Base-by-base conservation (phyloP, 768 basidiomycete genomes). In the Pisolithus orientalis region DNA sequence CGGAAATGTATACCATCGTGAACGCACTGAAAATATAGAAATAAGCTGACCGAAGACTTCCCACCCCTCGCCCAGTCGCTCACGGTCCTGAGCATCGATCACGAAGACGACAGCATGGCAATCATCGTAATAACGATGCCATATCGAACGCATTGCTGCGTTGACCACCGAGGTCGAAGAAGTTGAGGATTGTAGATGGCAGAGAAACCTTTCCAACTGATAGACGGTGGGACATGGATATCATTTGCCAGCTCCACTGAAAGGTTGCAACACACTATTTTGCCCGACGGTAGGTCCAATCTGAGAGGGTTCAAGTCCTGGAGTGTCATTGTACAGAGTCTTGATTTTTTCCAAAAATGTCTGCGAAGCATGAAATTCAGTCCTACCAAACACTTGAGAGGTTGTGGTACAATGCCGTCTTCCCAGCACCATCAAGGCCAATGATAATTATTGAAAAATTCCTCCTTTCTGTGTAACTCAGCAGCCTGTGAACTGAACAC, bases 101-200 rank as follows among this genome's bases (percentile, higher is more conserved):
- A 98, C 88, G 61, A 90, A 99, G 39, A 89, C 92, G 43, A 98
- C 91, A 7, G 94, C 95, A 67, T 99, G 95, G 57, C 94, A 96
- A 65, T 97, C 94, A 51, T 91, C 87, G 66, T 95, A 97, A 70
- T 99, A 99, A 51, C 81, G 77, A 53, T 86, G 83, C 94, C 95
- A 98, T 58, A 99, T 95, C 34, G 84, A 86, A 28, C 95, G 80
- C 39, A 99, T 95, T n/a, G 24, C 94, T 93, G 1, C 87, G 76
- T 65, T 98, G 95, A 0, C 95, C 95, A 10, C 96, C 95, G 9
- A 99, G 77, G 64, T 99, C 96, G 84, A 93, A 96, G 76, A 98
- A 97, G 63, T 92, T 90, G 27, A 98, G 80, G 28, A 95, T 87
- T 0, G 93, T 94, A 0, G 94, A 95, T 0, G 96, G 92, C 5